Conservation (phyloP, 1,284 basidiomycete genomes). For the Irpex rosettiformis region DNA sequence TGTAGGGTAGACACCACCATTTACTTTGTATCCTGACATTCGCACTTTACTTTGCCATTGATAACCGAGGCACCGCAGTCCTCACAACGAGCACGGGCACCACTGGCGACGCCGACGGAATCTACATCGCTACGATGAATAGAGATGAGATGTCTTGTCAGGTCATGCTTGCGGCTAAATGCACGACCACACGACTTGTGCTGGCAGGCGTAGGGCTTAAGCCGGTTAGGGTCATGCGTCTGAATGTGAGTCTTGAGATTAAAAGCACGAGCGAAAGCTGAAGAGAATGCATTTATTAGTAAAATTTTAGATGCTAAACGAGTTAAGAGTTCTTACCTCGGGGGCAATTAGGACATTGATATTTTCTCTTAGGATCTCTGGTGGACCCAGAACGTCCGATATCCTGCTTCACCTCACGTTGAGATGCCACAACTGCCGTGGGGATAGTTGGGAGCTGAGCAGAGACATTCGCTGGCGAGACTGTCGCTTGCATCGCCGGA, state of each 20-base stretch:
- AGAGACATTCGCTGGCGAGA: conserved; percentile 56
- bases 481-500: conserved; percentile 25
- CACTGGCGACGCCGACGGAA: conserved; percentile 59
- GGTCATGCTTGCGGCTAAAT: conserved; percentile 87
- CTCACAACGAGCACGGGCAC: conserved; percentile 66
- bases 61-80: conserved; percentile 69
- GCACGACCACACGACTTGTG: conserved; percentile 79
- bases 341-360: conserved; percentile 68
- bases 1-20: conserved; percentile 2
- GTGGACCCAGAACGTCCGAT: conserved; percentile 33
- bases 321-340: conserved; percentile 45
- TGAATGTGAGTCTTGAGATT: conserved; percentile 90
- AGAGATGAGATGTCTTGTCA: conserved; percentile 81
- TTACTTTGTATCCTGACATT: conserved; percentile 69
- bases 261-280: conserved; percentile 86
- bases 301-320: conserved; percentile 7
- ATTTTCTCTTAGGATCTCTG: conserved; percentile 70
- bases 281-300: conserved; percentile 16
- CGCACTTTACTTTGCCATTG: conserved; percentile 53
- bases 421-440: conserved; percentile 27
- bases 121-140: conserved; percentile 74
- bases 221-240: conserved; percentile 83
- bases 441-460: conserved; percentile 43
- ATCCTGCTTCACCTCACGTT: conserved; percentile 29
- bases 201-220: conserved; percentile 82